Evolutionary conservation across 1,284 basidiomycete genomes (phyloP), one percentile per base, ranked within the genome.

Genomic region (Peniophora sp.): DNA sequence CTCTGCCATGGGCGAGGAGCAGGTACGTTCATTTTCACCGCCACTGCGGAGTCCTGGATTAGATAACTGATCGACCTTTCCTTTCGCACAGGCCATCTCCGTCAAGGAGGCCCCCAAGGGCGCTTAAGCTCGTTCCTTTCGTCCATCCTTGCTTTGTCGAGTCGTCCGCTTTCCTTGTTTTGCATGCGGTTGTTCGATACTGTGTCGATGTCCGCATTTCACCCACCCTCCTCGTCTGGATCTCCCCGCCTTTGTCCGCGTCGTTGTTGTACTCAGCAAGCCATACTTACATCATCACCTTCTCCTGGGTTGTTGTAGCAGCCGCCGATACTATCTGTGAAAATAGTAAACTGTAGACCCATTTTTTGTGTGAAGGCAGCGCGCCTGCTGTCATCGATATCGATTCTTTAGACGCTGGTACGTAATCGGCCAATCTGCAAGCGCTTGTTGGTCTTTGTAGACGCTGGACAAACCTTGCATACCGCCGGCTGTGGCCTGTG

Each of bases 1-100:
- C 68, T 75, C 82, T 59, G 88, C 95, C 66, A 97, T 98, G 93
- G 80, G 79, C 62, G 89, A 93, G 74, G 92, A 95, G 74, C 87
- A 88, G 77, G 90, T 79, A 56, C 34, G 67, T 34, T 11, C 24
- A 39, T 34, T 34, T 27, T 24, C 46, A 35, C 37, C 14, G 44
- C 41, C 23, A 24, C 20, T n/a, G n/a, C n/a, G n/a, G n/a, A n/a
- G n/a, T n/a, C n/a, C n/a, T 45, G 6, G n/a, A 15, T 10, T 14
- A 3, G 10, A 45, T 10, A 24, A 10, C 15, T 41, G 39, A 36
- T 51, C 46, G 43, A 49, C 42, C 22, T 35, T n/a, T 22, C 49
- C 22, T 46, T 44, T 47, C 50, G 49, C 47, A 22, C 67, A 87
- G 83, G 85, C 88, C 56, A 88, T 95, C 66, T 85, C 89, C 61